Evolutionary conservation across 306 rosid species (phyloP).

Genomic region (Quercus engelmannii): DNA sequence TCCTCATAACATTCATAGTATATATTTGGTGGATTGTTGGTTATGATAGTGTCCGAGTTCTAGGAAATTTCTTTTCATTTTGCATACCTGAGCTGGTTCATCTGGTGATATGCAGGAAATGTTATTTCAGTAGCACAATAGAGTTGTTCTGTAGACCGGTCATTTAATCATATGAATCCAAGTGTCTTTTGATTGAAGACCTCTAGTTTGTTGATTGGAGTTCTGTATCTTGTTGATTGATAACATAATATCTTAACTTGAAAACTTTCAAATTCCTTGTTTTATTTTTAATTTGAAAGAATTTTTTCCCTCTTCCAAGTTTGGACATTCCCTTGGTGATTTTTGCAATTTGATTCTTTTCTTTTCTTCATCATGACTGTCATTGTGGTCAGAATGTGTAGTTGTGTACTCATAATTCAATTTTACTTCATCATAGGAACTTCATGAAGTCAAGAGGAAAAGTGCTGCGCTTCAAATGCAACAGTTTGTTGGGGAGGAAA

Average conservation of each 20-base stretch:
- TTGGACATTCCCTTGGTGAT: too few relatives aligned
- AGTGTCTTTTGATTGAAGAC: neutral
- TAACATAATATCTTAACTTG: neutral
- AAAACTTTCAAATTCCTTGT: neutral
- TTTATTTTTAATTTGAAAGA: neutral
- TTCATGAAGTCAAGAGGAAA: conserved; percentile 77
- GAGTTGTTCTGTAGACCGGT: too few relatives aligned
- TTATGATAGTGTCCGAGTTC: too few relatives aligned
- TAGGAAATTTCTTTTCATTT: too few relatives aligned
- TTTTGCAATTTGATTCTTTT: neutral
- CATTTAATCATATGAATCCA: neutral
- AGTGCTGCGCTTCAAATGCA: conserved; percentile 96
- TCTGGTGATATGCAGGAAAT: too few relatives aligned
- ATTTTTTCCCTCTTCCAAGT: neutral
- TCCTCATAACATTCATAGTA: too few relatives aligned
- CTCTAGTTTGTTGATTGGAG: neutral
- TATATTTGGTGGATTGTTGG: too few relatives aligned
- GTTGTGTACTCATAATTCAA: conserved; percentile 15
- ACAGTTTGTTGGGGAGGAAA: conserved; percentile 93
- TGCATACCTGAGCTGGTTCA: too few relatives aligned
- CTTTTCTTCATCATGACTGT: conserved; percentile 5
- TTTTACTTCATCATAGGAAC: conserved; percentile 57
- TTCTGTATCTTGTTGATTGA: neutral
- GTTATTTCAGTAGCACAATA: too few relatives aligned
- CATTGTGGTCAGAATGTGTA: neutral